Evolutionary conservation across 1,284 basidiomycete species (phyloP).

Genomic region (Ustilago tritici): DNA sequence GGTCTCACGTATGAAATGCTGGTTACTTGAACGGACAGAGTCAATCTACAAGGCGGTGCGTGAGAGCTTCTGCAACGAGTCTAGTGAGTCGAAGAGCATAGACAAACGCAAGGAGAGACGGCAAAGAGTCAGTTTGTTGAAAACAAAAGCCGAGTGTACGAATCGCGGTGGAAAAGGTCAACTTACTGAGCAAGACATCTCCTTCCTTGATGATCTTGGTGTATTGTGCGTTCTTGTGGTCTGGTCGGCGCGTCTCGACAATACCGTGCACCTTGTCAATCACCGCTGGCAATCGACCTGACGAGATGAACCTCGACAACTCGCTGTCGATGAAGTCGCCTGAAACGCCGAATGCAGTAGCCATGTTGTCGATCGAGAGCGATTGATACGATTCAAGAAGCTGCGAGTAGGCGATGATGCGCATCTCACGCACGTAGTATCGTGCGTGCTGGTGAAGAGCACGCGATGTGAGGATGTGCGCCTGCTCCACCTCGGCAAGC

Average conservation of each 20-base stretch:
- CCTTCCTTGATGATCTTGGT: conserved; percentile 88
- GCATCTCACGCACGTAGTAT: conserved; percentile 95
- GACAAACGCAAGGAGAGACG: background rate
- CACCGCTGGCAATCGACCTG: conserved; percentile 86
- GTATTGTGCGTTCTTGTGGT: conserved; percentile 86
- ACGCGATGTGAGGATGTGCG: conserved; percentile 85
- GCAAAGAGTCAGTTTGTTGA: background rate
- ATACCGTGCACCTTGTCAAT: conserved; percentile 92
- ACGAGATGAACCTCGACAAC: conserved; percentile 90
- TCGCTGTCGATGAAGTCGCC: conserved; percentile 88
- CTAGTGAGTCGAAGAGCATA: conserved; percentile 25
- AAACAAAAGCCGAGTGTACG: background rate
- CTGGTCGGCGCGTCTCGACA: conserved; percentile 91
- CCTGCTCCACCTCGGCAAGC: conserved; percentile 86
- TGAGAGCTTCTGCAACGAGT: conserved; percentile 68
- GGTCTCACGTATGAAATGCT: conserved; percentile 1
- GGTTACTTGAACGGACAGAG: background rate
- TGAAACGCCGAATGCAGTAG: conserved; percentile 88
- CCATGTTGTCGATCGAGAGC: conserved; percentile 88
- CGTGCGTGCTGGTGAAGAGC: conserved; percentile 86
- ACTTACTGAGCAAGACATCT: conserved; percentile 80
- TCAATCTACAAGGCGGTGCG: conserved; percentile 63
- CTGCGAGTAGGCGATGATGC: conserved; percentile 92
- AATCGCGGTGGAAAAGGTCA: background rate
- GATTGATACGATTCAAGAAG: conserved; percentile 91